phyloP scores from a whole-genome alignment of 192 early-diverging fungal genomes.

The Gigaspora rosea region DNA sequence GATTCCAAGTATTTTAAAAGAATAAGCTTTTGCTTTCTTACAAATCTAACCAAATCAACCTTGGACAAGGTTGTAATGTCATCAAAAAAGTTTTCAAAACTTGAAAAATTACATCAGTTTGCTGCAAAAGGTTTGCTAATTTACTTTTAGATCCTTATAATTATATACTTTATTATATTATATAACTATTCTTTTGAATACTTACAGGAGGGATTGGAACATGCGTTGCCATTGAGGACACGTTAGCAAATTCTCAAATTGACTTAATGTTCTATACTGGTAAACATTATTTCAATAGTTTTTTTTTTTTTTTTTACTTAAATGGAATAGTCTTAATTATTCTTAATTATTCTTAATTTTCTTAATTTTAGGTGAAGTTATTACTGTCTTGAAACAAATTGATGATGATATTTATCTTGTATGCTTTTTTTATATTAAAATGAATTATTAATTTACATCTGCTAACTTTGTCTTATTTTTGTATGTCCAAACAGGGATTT shows the following conservation, averaged over 20 bases:
- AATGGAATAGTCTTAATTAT: background rate
- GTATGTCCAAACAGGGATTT: slow-evolving; percentile 45
- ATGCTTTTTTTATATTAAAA: slow-evolving; percentile 28
- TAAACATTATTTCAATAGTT: background rate
- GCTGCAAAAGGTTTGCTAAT: slow-evolving; percentile 8
- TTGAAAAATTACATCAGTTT: slow-evolving; percentile 26
- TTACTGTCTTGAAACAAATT: slow-evolving; percentile 43
- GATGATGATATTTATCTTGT: slow-evolving; percentile 47
- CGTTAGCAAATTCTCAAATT: slow-evolving; percentile 40
- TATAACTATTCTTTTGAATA: background rate
- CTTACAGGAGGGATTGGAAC: slow-evolving; percentile 45
- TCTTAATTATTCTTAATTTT: too few relatives aligned
- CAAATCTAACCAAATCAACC: too few relatives aligned
- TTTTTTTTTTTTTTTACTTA: background rate
- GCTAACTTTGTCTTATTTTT: background rate
- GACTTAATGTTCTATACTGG: slow-evolving; percentile 52
- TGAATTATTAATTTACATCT: background rate
- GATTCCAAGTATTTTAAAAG: too few relatives aligned
- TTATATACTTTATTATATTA: background rate
- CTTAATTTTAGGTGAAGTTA: slow-evolving; percentile 36
- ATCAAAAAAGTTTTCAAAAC: slow-evolving; percentile 13
- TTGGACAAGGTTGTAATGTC: background rate
- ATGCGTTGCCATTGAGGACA: slow-evolving; percentile 46
- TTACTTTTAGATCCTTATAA: background rate
- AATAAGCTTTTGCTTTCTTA: too few relatives aligned